These are phyloP conservation scores for Lactifluus subvellereus DNA, from an alignment of 768 basidiomycete species.

Conservation along the genomic window DNA sequence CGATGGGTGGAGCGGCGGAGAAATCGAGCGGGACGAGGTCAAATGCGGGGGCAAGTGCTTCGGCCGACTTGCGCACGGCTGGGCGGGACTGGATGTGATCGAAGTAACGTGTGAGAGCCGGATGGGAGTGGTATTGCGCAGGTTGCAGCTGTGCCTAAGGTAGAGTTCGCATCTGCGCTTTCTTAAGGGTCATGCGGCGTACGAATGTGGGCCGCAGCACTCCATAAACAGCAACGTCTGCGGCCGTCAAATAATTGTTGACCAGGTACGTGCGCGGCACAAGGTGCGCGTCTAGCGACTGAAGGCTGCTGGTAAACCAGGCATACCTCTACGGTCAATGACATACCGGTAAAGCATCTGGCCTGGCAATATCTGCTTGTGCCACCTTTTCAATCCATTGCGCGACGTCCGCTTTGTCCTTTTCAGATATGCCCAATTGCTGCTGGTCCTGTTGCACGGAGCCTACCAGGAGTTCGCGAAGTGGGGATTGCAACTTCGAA, in stretches of 20 bases:
- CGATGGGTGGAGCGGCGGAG: conserved; percentile 63
- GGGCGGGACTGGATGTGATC: conserved; percentile 82
- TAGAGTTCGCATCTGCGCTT: background rate
- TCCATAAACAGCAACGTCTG: conserved; percentile 88
- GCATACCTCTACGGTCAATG: background rate
- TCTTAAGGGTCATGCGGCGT: conserved; percentile 28
- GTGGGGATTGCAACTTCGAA: conserved; percentile 28
- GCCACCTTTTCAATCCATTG: conserved; percentile 67
- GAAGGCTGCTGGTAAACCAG: conserved; percentile 7
- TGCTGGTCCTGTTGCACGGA: conserved; percentile 38
- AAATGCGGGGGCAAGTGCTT: conserved; percentile 47
- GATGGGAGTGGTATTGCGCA: conserved; percentile 69
- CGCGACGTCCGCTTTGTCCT: conserved; percentile 57
- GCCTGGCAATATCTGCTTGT: conserved; percentile 42
- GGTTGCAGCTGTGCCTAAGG: conserved; percentile 63
- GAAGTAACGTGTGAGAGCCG: conserved; percentile 88
- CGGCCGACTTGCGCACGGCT: conserved; percentile 53
- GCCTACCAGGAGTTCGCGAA: conserved; percentile 46
- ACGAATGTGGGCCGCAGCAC: conserved; percentile 82
- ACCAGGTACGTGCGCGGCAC: conserved; percentile 80
- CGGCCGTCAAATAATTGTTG: conserved; percentile 77
- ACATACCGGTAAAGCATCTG: conserved; percentile 45
- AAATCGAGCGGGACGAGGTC: conserved; percentile 62
- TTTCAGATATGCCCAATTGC: conserved; percentile 48
- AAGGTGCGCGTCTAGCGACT: conserved; percentile 72